Base-by-base conservation (phyloP, 192 early-diverging fungal species). In the Entophlyctis helioformis region DNA sequence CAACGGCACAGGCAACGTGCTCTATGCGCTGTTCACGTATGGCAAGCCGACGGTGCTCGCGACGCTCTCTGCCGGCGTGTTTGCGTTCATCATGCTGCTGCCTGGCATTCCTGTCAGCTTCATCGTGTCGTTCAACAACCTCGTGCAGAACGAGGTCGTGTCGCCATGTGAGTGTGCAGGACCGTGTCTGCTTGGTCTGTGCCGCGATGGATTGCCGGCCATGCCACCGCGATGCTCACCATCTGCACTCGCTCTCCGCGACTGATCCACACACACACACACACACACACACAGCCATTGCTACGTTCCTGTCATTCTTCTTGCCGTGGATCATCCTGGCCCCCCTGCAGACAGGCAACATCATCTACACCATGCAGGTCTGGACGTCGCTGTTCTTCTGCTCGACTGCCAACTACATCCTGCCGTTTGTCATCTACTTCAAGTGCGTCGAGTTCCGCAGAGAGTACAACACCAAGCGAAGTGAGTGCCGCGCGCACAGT, bases 351-450 rank as follows among this genome's bases (percentile, higher is more conserved):
- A 64, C 65, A 7, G 60, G 61, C 3, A 43, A 45, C n/a, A 11
- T 31, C 6, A 31, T 31, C 29, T 31, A 8, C 29, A 32, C 37
- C 18, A 42, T 74, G 50, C 57, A 67, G 27, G 59, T 36, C 11
- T 76, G 72, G 72, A 73, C 67, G 5, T 68, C 65, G 1, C 44
- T 72, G 29, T 16, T 76, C 12, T 68, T 74, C 44, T 64, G 75
- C 5, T 55, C 54, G 5, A 58, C 69, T 4, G 67, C 71, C 11
- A 76, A 76, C 47, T 76, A 69, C 47, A 57, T 76, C 9, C 56
- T 76, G 44, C 74, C 74, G 1, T 48, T 74, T 10, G 18, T 75
- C 12, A 76, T 76, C 39, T 76, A 72, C 46, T 34, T 76, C 37
- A 54, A 66, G 37, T 76, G 74, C 44, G 21, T 69, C 11, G 5